Evolutionary conservation across 345 rosid genomes (phyloP).

Genomic region (Hevea brasiliensis): DNA sequence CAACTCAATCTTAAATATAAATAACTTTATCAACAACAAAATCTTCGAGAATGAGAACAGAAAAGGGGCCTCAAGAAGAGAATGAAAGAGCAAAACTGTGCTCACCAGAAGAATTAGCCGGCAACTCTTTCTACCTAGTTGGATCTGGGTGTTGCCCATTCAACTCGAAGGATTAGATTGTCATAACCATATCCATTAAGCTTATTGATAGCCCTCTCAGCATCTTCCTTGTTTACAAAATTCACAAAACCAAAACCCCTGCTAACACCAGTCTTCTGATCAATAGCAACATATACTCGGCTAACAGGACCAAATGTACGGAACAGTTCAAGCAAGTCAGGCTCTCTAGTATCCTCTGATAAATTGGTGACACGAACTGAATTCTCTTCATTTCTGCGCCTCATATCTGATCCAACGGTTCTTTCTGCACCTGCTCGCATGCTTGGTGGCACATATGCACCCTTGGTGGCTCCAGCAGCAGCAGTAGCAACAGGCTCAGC

Average conservation of each 20-base stretch:
- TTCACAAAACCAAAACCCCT: conserved; percentile 92
- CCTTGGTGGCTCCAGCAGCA: conserved; percentile 46
- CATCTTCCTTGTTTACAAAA: conserved; percentile 83
- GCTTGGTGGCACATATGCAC: conserved; percentile 75
- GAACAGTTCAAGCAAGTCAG: conserved; percentile 81
- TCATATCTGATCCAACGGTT: conserved; percentile 70
- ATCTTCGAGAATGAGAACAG: background rate
- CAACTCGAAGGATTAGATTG: conserved; percentile 86
- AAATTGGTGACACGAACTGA: conserved; percentile 82
- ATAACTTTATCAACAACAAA: conserved; percentile 9
- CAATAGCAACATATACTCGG: conserved; percentile 80
- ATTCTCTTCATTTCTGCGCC: conserved; percentile 89
- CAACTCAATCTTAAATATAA: background rate
- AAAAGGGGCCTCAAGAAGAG: background rate
- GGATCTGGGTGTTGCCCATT: conserved; percentile 89
- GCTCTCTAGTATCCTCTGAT: conserved; percentile 86
- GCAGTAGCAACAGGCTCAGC: conserved; percentile 44
- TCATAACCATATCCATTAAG: conserved; percentile 91
- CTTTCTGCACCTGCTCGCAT: conserved; percentile 75
- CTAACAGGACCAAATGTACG: conserved; percentile 78
- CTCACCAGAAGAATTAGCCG: background rate
- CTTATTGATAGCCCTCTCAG: conserved; percentile 83
- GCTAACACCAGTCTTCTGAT: conserved; percentile 83
- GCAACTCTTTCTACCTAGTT: conserved; percentile 36
- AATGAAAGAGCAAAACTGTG: background rate